Percentiles rank a stretch among this genome's conserved stretches.
phyloP scores from a whole-genome alignment of 768 basidiomycete species.

The Trametes punicea region DNA sequence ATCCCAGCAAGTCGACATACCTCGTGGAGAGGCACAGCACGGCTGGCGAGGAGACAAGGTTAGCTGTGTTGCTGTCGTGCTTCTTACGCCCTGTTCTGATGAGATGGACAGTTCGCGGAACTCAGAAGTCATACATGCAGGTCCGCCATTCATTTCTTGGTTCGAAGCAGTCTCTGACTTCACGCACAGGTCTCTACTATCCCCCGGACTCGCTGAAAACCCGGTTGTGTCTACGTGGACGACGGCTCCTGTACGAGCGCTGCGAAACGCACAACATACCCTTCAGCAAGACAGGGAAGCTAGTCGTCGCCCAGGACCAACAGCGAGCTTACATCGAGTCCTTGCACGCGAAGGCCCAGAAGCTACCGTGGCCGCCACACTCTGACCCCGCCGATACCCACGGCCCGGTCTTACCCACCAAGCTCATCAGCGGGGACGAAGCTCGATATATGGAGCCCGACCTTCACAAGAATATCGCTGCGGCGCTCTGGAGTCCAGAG shows the following conservation, averaged over 20 bases:
- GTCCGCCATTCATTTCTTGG: conserved; percentile 32
- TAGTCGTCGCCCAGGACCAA: conserved; percentile 73
- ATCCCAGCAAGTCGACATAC: conserved; percentile 68
- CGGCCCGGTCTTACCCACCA: conserved; percentile 51
- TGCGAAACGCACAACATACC: conserved; percentile 65
- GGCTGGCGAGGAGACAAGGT: conserved; percentile 89
- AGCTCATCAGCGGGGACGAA: conserved; percentile 63
- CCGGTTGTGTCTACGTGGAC: conserved; percentile 78
- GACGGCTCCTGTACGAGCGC: conserved; percentile 77
- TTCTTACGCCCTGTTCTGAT: neutral
- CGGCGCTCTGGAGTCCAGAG: conserved; percentile 77
- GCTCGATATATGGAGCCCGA: conserved; percentile 79
- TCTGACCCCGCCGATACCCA: conserved; percentile 29
- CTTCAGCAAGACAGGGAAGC: conserved; percentile 76
- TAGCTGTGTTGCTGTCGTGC: conserved; percentile 12
- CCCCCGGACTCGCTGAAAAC: conserved; percentile 83
- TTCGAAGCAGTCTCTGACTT: neutral
- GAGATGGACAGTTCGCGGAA: conserved; percentile 71
- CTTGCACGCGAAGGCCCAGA: conserved; percentile 60
- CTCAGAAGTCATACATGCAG: conserved; percentile 93
- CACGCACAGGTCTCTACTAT: conserved; percentile 70
- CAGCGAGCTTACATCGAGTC: conserved; percentile 70
- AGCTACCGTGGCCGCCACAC: conserved; percentile 49
- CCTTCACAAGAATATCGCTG: conserved; percentile 64
- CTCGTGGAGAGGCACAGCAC: conserved; percentile 74